Conservation (phyloP, 495 filamentous ascomycete genomes). For the Terfezia claveryi region DNA sequence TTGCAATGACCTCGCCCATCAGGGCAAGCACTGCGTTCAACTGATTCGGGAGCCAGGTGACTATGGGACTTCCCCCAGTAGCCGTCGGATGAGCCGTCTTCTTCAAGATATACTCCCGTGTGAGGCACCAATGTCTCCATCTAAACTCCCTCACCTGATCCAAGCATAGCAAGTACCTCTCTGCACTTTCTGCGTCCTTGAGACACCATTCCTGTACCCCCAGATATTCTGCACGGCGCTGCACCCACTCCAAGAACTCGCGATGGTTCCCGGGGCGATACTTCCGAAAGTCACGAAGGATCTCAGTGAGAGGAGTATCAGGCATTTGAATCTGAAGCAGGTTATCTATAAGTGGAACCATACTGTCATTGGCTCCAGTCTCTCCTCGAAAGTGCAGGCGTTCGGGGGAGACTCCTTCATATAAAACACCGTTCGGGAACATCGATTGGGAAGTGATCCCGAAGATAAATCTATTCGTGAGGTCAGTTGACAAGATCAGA, state of each 20-base stretch:
- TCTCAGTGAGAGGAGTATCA: constrained; percentile 57
- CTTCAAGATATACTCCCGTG: constrained; percentile 81
- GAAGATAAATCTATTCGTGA: constrained; percentile 47
- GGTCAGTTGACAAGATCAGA: background rate
- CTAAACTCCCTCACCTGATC: constrained; percentile 78
- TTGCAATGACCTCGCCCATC: constrained; percentile 37
- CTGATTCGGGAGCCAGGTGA: constrained; percentile 79
- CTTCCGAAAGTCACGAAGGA: constrained; percentile 61
- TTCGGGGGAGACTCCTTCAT: constrained; percentile 55
- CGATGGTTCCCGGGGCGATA: constrained; percentile 75
- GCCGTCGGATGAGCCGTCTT: constrained; percentile 63
- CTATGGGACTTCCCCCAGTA: constrained; percentile 77
- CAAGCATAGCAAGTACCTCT: constrained; percentile 44
- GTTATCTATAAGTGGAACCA: constrained; percentile 71
- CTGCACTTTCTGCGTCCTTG: constrained; percentile 26
- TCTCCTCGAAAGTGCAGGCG: constrained; percentile 63
- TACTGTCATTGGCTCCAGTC: constrained; percentile 73
- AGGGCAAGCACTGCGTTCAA: constrained; percentile 52
- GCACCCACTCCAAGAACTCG: constrained; percentile 54
- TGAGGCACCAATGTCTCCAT: constrained; percentile 88
- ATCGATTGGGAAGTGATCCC: constrained; percentile 73
- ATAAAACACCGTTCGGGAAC: constrained; percentile 77
- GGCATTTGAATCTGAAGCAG: constrained; percentile 64
- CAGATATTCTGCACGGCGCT: constrained; percentile 30
- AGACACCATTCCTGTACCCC: constrained; percentile 42